Percentiles rank a stretch among this genome's conserved stretches.
Evolutionary conservation across 1,284 basidiomycete species (phyloP).

Genomic region (Sphaerobolus stellatus): DNA sequence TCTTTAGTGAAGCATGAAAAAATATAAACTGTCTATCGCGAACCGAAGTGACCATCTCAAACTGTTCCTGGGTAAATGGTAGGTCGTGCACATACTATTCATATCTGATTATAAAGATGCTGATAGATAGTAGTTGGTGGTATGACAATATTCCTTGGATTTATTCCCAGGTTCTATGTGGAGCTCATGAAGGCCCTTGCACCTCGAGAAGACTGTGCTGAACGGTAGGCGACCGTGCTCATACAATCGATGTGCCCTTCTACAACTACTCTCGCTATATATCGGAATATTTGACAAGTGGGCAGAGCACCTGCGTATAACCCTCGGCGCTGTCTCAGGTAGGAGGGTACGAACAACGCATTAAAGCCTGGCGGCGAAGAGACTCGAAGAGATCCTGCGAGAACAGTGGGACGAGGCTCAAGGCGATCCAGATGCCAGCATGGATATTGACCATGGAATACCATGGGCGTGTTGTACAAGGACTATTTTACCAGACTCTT

Average conservation of each 20-base stretch:
- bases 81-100: no score
- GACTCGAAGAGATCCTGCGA: conserved; percentile 77
- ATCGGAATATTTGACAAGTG: conserved; percentile 84
- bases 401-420: conserved; percentile 82
- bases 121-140: conserved; percentile 90
- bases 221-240: conserved; percentile 17
- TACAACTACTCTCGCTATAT: conserved; percentile 67
- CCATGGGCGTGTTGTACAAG: conserved; percentile 33
- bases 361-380: conserved; percentile 81
- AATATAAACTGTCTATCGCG: no score
- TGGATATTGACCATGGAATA: conserved; percentile 34
- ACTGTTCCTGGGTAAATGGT: no score
- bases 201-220: conserved; percentile 33
- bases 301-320: conserved; percentile 86
- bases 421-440: conserved; percentile 44
- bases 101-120: no score
- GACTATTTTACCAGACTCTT: conserved; percentile 69
- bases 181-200: conserved; percentile 69
- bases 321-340: conserved; percentile 82
- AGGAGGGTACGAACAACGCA: conserved; percentile 76
- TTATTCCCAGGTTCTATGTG: conserved; percentile 80
- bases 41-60: no score
- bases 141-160: conserved; percentile 87
- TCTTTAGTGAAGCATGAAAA: no score
- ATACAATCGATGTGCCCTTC: conserved; percentile 69